These are phyloP conservation scores for Wallacemonas sp. DNA, from an alignment of 208 protist species.

Conservation along the genomic window DNA sequence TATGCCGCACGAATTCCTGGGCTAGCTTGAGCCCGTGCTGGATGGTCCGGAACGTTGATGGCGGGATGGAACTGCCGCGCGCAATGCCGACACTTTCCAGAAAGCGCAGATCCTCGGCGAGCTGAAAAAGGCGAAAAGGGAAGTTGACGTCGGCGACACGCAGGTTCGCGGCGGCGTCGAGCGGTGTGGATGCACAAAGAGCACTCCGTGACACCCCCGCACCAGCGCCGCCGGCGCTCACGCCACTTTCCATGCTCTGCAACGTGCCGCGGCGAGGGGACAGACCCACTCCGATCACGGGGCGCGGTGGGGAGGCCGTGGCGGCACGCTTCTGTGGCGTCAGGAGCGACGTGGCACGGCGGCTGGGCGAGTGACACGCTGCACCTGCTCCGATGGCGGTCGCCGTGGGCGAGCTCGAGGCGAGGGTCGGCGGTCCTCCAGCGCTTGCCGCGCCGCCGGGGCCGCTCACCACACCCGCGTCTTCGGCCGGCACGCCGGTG, in stretches of 20 bases:
- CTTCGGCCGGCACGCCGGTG: not conserved
- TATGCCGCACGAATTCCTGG: slow-evolving; percentile 44
- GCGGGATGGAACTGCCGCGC: slow-evolving; percentile 9
- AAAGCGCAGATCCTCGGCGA: slow-evolving; percentile 66
- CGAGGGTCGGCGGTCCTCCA: slow-evolving; percentile 12
- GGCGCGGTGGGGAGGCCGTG: not conserved
- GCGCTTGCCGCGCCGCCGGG: not conserved
- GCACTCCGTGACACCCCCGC: too few relatives aligned
- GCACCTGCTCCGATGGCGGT: not conserved
- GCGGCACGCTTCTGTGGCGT: slow-evolving; percentile 2
- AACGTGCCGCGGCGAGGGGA: not conserved
- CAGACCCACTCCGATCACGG: not conserved
- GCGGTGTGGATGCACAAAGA: too few relatives aligned
- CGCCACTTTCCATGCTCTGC: not conserved
- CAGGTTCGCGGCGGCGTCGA: not conserved
- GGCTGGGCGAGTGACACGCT: not conserved
- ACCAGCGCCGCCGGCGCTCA: not conserved
- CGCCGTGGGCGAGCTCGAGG: slow-evolving; percentile 21
- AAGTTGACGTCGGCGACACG: slow-evolving; percentile 46
- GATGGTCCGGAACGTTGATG: not conserved
- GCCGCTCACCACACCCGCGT: slow-evolving; percentile 7
- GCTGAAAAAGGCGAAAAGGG: slow-evolving; percentile 28
- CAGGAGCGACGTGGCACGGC: not conserved
- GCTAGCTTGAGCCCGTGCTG: not conserved
- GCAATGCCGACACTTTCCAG: slow-evolving; percentile 35